These are phyloP conservation scores for Maudiozyma turicensis DNA, from an alignment of 805 yeast species.

Conservation along the genomic window DNA sequence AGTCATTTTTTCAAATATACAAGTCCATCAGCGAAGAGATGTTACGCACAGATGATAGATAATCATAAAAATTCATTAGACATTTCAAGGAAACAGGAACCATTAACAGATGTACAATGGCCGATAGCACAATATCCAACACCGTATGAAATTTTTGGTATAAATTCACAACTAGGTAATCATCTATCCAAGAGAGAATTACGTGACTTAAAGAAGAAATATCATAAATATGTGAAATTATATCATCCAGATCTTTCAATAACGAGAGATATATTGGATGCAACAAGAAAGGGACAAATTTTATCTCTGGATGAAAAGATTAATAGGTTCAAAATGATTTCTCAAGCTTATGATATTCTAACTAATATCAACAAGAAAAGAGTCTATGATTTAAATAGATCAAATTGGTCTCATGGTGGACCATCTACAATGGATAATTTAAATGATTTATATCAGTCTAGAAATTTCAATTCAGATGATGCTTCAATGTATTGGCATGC, in stretches of 20 bases:
- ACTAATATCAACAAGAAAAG: conserved; percentile 35
- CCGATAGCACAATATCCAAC: conserved; percentile 48
- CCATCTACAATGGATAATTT: conserved; percentile 1
- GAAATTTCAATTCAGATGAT: conserved; percentile 24
- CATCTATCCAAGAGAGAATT: conserved; percentile 27
- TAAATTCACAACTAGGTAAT: conserved; percentile 13
- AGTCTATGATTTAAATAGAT: conserved; percentile 37
- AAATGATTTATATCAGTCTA: conserved; percentile 8
- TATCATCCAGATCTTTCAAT: conserved; percentile 60
- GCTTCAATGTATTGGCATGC: conserved; percentile 45
- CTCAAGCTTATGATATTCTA: conserved; percentile 51
- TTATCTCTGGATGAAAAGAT: conserved; percentile 24
- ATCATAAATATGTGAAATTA: conserved; percentile 42
- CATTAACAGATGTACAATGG: conserved; percentile 33
- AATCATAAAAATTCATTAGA: not conserved
- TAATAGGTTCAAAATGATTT: conserved; percentile 41
- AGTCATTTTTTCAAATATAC: too few species aligned
- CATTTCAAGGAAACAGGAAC: not conserved
- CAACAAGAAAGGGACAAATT: not conserved
- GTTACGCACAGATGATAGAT: not conserved
- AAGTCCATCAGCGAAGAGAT: not conserved
- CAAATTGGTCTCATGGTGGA: conserved; percentile 38
- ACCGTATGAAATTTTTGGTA: conserved; percentile 63
- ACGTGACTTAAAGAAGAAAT: conserved; percentile 37
- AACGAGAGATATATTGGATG: conserved; percentile 9